These are phyloP conservation scores for Peronospora farinosa DNA, from an alignment of 352 stramenopile species.

Conservation along the genomic window DNA sequence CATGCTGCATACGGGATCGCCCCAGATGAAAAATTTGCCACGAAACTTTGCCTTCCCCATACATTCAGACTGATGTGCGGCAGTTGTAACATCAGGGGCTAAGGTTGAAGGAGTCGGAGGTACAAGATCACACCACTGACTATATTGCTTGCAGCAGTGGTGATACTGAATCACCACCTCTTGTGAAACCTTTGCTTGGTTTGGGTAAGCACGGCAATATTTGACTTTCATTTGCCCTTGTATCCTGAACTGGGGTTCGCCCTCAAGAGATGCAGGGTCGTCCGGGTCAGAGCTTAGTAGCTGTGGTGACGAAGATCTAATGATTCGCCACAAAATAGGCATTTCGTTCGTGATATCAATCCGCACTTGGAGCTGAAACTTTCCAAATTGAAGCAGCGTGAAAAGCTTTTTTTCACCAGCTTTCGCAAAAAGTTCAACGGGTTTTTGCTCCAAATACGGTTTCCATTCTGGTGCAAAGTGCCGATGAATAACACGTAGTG, in stretches of 20 bases:
- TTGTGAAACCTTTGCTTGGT: conserved; percentile 12
- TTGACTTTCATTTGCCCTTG: conserved; percentile 35
- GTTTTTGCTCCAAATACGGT: conserved; percentile 23
- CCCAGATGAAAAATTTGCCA: conserved; percentile 45
- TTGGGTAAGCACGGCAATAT: conserved; percentile 21
- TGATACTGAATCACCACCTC: conserved; percentile 34
- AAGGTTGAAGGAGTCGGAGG: conserved; percentile 15
- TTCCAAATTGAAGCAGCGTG: conserved; percentile 29
- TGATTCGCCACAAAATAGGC: conserved; percentile 48
- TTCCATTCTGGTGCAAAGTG: conserved; percentile 41
- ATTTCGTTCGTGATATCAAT: conserved; percentile 28
- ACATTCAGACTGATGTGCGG: conserved; percentile 14
- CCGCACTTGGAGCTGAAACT: conserved; percentile 43
- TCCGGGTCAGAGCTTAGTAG: conserved; percentile 8
- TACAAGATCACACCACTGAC: conserved; percentile 27
- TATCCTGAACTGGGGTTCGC: conserved; percentile 32
- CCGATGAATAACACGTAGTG: conserved; percentile 39
- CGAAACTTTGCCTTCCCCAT: conserved; percentile 20
- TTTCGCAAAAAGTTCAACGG: conserved; percentile 17
- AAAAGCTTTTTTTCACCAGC: conserved; percentile 17
- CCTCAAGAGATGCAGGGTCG: conserved; percentile 5
- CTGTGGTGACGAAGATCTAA: conserved; percentile 24
- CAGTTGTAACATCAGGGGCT: conserved; percentile 1
- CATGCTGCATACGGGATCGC: conserved; percentile 52
- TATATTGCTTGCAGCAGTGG: conserved; percentile 29